Evolutionary conservation across 2,329 filamentous ascomycete genomes (phyloP), one percentile per base, ranked within the genome.

Genomic region (Cercospora beticola): DNA sequence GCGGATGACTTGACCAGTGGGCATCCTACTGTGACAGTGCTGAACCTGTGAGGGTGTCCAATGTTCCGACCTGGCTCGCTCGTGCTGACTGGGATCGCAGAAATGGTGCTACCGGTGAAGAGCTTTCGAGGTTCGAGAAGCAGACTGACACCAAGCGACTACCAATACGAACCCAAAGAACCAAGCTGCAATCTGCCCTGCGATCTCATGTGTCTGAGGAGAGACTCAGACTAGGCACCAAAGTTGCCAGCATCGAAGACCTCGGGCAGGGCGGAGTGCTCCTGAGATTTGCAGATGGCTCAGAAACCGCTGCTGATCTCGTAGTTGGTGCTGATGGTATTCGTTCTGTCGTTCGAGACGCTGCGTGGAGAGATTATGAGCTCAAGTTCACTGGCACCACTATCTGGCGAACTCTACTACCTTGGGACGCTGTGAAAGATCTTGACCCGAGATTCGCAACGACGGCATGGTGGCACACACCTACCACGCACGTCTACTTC

Each of bases 281-380:
- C 3, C 75, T 87, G 9, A 58, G 66, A 0, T 87, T 88, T 66
- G 78, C 82, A 12, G 84, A 87, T 70, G 79, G 64, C 1, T 43
- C 46, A 12, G 40, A 30, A 8, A 36, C 36, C 3, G 26, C 65
- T 14, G 67, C 67, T 31, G 65, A 71, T 23, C 62, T 71, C 4
- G 67, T 69, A n/a, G 56, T 87, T 2, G 85, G 84, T 0, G 85
- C 83, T 4, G 84, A 87, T 72, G 84, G 85, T 2, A 86, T 86
- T 62, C 81, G 83, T 66, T 86, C 84, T 4, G 81, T 84, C 18
- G 80, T 84, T 1, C 76, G 82, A 43, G 78, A 81, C 7, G 74
- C 77, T n/a, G 76, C 81, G 0, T 83, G 82, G 49, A 81, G 81
- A 0, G 77, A 79, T 0, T 82, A 85, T 70, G 74, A 74, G 14